Evolutionary conservation across 345 rosid species (phyloP).

Genomic region (Hibiscus tridactylites): DNA sequence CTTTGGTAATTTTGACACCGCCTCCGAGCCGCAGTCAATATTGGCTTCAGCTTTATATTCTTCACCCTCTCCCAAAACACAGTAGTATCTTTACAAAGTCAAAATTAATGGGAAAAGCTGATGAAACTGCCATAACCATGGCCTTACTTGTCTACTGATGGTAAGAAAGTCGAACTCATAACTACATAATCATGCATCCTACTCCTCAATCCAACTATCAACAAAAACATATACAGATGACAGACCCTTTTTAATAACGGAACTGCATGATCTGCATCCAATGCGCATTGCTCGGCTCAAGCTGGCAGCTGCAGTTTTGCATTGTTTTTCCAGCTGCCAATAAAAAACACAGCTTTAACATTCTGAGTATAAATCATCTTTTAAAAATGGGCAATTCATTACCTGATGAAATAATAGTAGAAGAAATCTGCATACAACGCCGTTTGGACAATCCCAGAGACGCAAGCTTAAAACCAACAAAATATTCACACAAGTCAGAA

Average conservation of each 20-base stretch:
- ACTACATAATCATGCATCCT: not conserved
- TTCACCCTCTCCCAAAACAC: too few relatives aligned
- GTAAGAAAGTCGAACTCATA: not conserved
- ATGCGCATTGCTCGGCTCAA: slow-evolving; percentile 21
- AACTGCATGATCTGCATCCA: not conserved
- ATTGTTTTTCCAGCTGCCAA: slow-evolving; percentile 82
- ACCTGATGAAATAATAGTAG: slow-evolving; percentile 89
- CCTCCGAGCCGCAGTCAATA: too few relatives aligned
- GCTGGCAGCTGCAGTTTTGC: slow-evolving; percentile 92
- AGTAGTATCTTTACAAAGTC: too few relatives aligned
- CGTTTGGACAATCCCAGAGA: slow-evolving; percentile 80
- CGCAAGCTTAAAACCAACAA: slow-evolving; percentile 49
- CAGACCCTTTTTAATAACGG: not conserved
- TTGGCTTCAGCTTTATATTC: too few relatives aligned
- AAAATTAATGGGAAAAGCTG: not conserved
- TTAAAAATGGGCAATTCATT: not conserved
- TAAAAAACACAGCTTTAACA: not conserved
- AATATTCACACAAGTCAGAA: slow-evolving; percentile 7
- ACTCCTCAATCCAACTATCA: not conserved
- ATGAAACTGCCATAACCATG: slow-evolving; percentile 1
- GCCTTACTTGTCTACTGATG: not conserved
- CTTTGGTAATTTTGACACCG: too few relatives aligned
- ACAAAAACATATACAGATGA: not conserved
- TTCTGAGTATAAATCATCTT: not conserved
- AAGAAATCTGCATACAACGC: slow-evolving; percentile 91